Evolutionary conservation across 306 rosid genomes (phyloP).

Genomic region (Begonia fuchsioides): DNA sequence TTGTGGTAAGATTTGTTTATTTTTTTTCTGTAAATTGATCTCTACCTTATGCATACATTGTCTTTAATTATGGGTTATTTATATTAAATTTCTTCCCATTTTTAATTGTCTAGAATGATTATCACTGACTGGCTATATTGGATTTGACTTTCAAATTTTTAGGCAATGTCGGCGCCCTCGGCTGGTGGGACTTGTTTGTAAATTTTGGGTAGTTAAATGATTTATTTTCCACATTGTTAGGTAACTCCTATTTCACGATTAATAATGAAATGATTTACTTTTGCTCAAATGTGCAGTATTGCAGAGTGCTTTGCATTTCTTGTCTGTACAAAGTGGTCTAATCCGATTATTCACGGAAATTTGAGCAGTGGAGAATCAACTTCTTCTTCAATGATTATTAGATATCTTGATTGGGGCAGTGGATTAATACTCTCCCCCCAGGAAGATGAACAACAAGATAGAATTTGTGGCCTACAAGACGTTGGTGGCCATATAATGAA

Average conservation of each 20-base stretch:
- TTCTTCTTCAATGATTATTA: conserved; percentile 59
- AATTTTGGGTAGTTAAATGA: conserved; percentile 56
- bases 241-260: conserved; percentile 7
- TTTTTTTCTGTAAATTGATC: conserved; percentile 1
- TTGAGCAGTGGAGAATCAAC: conserved; percentile 46
- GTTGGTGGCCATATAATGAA: conserved; percentile 93
- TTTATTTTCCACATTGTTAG: conserved; percentile 7
- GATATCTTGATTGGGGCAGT: conserved; percentile 86
- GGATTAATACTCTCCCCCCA: conserved; percentile 65
- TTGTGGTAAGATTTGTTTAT: conserved; percentile 34
- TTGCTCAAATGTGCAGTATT: conserved; percentile 39
- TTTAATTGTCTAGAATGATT: too few species aligned
- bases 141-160: too few species aligned
- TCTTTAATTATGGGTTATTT: too few species aligned
- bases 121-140: conserved; percentile 31
- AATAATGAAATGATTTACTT: conserved; percentile 3
- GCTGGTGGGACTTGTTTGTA: conserved; percentile 98
- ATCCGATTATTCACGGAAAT: conserved; percentile 82
- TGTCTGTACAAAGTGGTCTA: conserved; percentile 99
- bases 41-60: neutral
- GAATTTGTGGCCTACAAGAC: conserved; percentile 84
- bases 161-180: conserved; percentile 73
- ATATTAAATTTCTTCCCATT: too few species aligned
- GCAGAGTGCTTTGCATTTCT: conserved; percentile 94
- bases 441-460: conserved; percentile 44